Evolutionary conservation across 345 rosid species (phyloP), one percentile per base, ranked within the genome.

Genomic region (Turnera subulata): DNA sequence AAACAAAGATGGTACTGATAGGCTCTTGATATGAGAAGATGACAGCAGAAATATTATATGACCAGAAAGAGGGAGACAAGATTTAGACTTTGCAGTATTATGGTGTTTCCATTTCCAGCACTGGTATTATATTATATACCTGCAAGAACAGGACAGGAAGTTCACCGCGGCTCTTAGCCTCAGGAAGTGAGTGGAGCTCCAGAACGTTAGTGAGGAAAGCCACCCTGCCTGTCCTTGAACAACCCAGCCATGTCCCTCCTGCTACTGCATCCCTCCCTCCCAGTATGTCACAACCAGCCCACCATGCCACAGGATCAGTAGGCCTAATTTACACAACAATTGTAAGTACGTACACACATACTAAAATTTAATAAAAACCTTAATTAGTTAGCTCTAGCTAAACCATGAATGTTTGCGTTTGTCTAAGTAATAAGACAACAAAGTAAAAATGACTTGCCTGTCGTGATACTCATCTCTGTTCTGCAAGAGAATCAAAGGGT

Each of bases 241-340:
- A 80, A 33, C 73, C 93, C 65, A 83, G 11, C 92, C 92, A 85
- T 55, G 92, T 85, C 44, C 92, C 92, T 50, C 85, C 85, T 0
- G 84, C 85, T 10, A 78, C 55, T 42, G 57, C 78, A 59, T 85
- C 89, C 54, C 80, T 70, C 25, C 89, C 86, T 26, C 86, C 89
- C 16, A 85, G 29, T 54, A 80, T 79, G 20, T 78, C 81, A 19
- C 71, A 14, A 5, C 50, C 35, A 29, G 73, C 71, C 86, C 89
- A 83, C 92, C 92, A 85, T 15, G 62, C 82, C 72, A 75, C 69
- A 11, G 84, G 55, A 65, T 75, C 76, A 11, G 86, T 80, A 1
- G 86, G 83, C 79, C 92, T 85, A 9, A 0, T 7, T 37, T 37
- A 7, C 13, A 26, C 19, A 11, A 3, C 14, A 25, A 24, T n/a